phyloP scores from a whole-genome alignment of 305 asterid genomes.

The Withania somnifera region DNA sequence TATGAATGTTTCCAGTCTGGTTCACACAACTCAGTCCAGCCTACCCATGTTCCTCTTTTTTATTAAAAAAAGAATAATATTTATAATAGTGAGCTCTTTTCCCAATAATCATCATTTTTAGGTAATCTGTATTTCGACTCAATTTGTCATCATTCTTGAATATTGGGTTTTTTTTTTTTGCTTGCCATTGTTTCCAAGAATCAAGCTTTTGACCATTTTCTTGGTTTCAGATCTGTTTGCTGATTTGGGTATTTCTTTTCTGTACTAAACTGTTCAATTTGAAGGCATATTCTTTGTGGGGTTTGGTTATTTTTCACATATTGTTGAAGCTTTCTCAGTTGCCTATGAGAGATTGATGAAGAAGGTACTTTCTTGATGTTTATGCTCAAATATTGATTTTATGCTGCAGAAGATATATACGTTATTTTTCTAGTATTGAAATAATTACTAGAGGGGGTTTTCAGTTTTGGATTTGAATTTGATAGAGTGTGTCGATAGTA shows the following conservation, averaged over 20 bases:
- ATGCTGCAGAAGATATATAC: background rate
- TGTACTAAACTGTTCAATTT: background rate
- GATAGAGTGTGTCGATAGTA: background rate
- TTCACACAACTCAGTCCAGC: conserved; percentile 15
- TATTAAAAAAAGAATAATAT: background rate
- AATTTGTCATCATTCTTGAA: background rate
- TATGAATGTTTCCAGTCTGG: conserved; percentile 31
- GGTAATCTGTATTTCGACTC: background rate
- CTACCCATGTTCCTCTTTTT: conserved; percentile 13
- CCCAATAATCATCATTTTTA: background rate
- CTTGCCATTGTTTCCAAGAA: background rate
- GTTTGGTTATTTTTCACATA: background rate
- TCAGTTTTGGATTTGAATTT: conserved; percentile 7
- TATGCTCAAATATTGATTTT: conserved; percentile 5
- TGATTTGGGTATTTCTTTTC: background rate
- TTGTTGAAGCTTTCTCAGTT: background rate
- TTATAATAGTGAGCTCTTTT: background rate
- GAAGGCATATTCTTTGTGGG: conserved; percentile 15
- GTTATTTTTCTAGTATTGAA: too few species aligned
- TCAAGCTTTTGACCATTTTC: background rate
- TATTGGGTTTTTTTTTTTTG: background rate
- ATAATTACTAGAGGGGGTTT: too few species aligned
- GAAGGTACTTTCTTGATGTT: background rate
- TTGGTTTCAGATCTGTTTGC: conserved; percentile 36
- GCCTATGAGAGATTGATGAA: background rate